Conservation (phyloP, 2,329 filamentous ascomycete genomes). For the Penicillium sp. region DNA sequence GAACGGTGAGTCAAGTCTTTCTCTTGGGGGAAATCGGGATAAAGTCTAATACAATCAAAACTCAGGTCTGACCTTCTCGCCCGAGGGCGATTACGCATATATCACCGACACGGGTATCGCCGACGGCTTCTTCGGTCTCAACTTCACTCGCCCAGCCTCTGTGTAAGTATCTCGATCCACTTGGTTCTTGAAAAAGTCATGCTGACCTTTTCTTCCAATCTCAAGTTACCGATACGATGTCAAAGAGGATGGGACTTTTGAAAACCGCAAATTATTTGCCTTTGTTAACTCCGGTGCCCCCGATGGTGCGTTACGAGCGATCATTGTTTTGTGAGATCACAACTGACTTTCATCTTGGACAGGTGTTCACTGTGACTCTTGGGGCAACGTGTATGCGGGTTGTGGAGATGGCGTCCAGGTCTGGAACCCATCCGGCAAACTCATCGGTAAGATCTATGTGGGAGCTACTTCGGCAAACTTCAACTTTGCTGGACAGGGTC, state of each 20-base stretch:
- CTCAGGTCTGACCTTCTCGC: slow-evolving; percentile 20
- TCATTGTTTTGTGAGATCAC: no score
- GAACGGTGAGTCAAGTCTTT: slow-evolving; percentile 6
- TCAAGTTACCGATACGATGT: slow-evolving; percentile 16
- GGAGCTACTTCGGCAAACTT: slow-evolving; percentile 46
- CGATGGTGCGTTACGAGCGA: slow-evolving; percentile 9
- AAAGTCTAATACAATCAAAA: neutral
- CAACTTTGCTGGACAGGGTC: slow-evolving; percentile 43
- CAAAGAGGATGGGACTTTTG: slow-evolving; percentile 12
- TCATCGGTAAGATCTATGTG: slow-evolving; percentile 58
- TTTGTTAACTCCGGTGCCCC: slow-evolving; percentile 13
- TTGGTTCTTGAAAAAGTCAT: neutral
- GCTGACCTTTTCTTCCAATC: neutral
- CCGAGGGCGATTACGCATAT: slow-evolving; percentile 19
- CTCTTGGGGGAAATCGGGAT: neutral
- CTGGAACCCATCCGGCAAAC: slow-evolving; percentile 50
- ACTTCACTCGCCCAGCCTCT: slow-evolving; percentile 17
- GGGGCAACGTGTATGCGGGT: slow-evolving; percentile 59
- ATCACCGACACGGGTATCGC: slow-evolving; percentile 21
- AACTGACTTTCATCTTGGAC: neutral
- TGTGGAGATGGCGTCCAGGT: slow-evolving; percentile 58
- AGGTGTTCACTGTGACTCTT: slow-evolving; percentile 51
- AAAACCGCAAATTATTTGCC: slow-evolving; percentile 20
- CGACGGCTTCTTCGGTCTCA: slow-evolving; percentile 16
- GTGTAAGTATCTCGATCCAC: slow-evolving; percentile 8